phyloP scores from a whole-genome alignment of 75 land plant species.

The Adiantum capillusveneris region DNA sequence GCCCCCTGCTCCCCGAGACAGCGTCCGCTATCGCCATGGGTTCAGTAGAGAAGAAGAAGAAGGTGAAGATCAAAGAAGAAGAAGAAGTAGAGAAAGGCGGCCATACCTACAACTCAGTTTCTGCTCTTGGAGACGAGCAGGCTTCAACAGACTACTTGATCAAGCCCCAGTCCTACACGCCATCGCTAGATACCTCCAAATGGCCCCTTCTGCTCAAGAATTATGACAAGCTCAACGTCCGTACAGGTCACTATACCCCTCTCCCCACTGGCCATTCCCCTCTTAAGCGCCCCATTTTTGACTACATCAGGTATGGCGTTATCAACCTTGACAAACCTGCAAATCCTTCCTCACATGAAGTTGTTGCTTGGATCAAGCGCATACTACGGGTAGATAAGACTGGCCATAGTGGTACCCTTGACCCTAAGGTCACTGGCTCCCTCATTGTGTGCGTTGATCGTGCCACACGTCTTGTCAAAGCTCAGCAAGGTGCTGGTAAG shows the following conservation, averaged over 20 bases:
- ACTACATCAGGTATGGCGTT: constrained; percentile 82
- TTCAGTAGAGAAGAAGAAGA: constrained; percentile 13
- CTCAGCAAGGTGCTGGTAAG: constrained; percentile 94
- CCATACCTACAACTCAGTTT: not conserved
- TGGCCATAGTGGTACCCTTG: constrained; percentile 88
- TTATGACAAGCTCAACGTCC: constrained; percentile 89
- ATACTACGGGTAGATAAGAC: constrained; percentile 80
- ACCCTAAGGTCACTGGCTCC: constrained; percentile 93
- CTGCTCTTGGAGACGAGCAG: constrained; percentile 12
- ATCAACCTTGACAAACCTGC: constrained; percentile 91
- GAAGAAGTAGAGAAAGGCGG: constrained; percentile 4
- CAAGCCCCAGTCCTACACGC: constrained; percentile 78
- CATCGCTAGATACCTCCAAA: constrained; percentile 70
- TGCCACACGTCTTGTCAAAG: constrained; percentile 85
- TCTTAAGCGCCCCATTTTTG: constrained; percentile 75
- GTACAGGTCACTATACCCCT: constrained; percentile 97
- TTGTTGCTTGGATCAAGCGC: constrained; percentile 94
- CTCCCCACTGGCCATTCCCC: constrained; percentile 79
- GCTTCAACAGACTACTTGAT: constrained; percentile 52
- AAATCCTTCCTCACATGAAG: constrained; percentile 93
- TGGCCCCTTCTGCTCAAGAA: constrained; percentile 96
- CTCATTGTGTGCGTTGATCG: constrained; percentile 87
- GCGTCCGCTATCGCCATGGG: too few relatives aligned
- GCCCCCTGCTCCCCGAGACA: too few relatives aligned
- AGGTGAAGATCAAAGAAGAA: constrained; percentile 7